These are phyloP conservation scores for Neurospora discreta DNA, from an alignment of 495 filamentous ascomycete species.

Conservation along the genomic window DNA sequence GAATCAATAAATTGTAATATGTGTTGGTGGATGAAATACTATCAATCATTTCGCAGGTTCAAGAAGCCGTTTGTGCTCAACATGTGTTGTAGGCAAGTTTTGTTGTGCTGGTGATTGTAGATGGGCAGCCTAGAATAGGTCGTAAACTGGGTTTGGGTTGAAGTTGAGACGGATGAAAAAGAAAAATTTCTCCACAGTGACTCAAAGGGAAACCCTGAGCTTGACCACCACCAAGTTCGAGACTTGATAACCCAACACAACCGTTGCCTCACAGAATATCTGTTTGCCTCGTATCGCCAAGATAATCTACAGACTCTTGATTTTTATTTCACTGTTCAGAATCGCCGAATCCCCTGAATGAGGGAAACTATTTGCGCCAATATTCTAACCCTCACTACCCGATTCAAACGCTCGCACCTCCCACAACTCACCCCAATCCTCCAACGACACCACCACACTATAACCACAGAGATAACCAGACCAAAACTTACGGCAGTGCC, in stretches of 20 bases:
- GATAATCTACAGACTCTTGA: neutral
- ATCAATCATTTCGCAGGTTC: neutral
- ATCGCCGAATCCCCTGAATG: neutral
- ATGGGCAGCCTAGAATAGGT: neutral
- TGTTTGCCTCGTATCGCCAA: neutral
- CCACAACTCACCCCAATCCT: neutral
- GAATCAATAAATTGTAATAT: neutral
- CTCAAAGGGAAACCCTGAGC: conserved; percentile 5
- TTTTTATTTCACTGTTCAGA: neutral
- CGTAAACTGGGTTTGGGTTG: neutral
- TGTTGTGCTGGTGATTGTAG: neutral
- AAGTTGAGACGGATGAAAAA: conserved; percentile 4
- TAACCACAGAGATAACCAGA: conserved; percentile 2
- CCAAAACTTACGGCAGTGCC: neutral
- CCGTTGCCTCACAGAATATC: neutral
- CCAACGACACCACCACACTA: neutral
- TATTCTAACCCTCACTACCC: neutral
- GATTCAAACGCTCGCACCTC: neutral
- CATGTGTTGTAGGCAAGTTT: neutral
- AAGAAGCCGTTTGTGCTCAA: neutral
- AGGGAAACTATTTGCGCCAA: neutral
- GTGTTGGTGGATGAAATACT: neutral
- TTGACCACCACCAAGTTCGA: neutral
- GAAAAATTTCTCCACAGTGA: conserved; percentile 11
- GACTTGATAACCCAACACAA: neutral